Base-by-base conservation (phyloP, 495 filamentous ascomycete genomes). In the Penicillium silybi region DNA sequence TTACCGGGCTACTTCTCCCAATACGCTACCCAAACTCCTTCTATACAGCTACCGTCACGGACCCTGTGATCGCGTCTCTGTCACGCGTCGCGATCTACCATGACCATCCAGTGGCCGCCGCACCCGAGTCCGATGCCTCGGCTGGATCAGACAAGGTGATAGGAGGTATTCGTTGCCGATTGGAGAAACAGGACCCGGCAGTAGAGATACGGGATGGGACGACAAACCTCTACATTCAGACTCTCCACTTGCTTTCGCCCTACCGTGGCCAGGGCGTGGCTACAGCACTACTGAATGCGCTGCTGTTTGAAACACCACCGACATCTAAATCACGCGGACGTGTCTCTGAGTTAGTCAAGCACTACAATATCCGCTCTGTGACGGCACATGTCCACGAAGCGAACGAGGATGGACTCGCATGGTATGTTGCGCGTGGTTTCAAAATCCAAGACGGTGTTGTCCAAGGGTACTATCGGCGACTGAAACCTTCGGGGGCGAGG, bases 381-480 rank as follows among this genome's bases (percentile, higher is more conserved):
- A 91, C 88, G 46, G 93, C 93, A 13, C 93, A 98, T 72, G 93
- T 97, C 2, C 97, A 95, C 85, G 89, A 93, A 53, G 84, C 85
- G 51, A 97, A 98, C 63, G 79, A 81, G 10, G 93, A 96, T 38
- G 93, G 81, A 0, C 66, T 95, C 63, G 79, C 81, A 51, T 98
- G 93, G 93, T 98, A 98, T 75, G 56, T 66, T 18, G 80, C 80
- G 48, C 78, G 90, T n/a, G 90, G 92, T 4, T 98, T 98, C 56
- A 65, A 67, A 51, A 67, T 77, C 7, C 73, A 83, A 29, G 71
- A 75, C 15, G 79, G 70, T 41, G 73, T 85, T 11, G 65, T 89
- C 1, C 67, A 85, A 52, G 85, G 83, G 8, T 98, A 97, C 70
- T 98, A 98, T 74, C 80, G 85, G 50, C 85, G 85, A 52, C 68